These are phyloP conservation scores for Coniochaeta sp. DNA, from an alignment of 2,329 filamentous ascomycete species.

Conservation along the genomic window DNA sequence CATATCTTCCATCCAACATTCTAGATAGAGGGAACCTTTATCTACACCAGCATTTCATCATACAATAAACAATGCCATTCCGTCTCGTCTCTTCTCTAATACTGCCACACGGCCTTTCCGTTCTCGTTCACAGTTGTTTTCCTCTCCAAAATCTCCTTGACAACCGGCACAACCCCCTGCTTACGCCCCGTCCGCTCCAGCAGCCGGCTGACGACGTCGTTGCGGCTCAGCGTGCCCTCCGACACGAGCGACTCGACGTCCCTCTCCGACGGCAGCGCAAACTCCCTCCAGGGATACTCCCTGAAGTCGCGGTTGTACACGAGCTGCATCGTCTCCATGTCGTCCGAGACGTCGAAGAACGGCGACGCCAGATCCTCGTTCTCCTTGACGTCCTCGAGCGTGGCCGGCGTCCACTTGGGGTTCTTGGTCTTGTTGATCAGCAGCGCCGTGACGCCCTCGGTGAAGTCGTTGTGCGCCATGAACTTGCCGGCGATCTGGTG, in stretches of 20 bases:
- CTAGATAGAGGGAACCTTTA: background rate
- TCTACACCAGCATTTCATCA: background rate
- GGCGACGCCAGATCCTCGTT: conserved; percentile 47
- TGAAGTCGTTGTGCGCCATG: conserved; percentile 88
- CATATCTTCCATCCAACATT: background rate
- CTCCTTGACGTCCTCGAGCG: conserved; percentile 57
- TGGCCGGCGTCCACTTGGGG: conserved; percentile 70
- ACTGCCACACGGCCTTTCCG: conserved; percentile 21
- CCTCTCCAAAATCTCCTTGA: conserved; percentile 59
- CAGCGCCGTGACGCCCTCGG: conserved; percentile 78
- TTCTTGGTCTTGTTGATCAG: conserved; percentile 60
- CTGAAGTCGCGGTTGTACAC: conserved; percentile 56
- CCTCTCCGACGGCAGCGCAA: conserved; percentile 67
- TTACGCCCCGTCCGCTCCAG: conserved; percentile 52
- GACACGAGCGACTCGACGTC: conserved; percentile 43
- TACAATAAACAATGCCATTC: too few relatives aligned
- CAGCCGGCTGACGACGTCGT: conserved; percentile 58
- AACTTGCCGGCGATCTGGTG: conserved; percentile 78
- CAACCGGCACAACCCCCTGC: conserved; percentile 62
- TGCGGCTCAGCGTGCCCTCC: conserved; percentile 30
- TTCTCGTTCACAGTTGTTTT: conserved; percentile 38
- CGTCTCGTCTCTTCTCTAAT: conserved; percentile 6
- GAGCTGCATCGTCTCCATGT: conserved; percentile 45
- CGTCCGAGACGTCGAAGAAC: conserved; percentile 57
- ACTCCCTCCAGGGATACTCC: conserved; percentile 64